A percentile compares a stretch with the other conserved stretches of the same genome.
These are phyloP conservation scores for Tetrahymena thermophila DNA, from an alignment of 73 alveolate species.

Conservation along the genomic window DNA sequence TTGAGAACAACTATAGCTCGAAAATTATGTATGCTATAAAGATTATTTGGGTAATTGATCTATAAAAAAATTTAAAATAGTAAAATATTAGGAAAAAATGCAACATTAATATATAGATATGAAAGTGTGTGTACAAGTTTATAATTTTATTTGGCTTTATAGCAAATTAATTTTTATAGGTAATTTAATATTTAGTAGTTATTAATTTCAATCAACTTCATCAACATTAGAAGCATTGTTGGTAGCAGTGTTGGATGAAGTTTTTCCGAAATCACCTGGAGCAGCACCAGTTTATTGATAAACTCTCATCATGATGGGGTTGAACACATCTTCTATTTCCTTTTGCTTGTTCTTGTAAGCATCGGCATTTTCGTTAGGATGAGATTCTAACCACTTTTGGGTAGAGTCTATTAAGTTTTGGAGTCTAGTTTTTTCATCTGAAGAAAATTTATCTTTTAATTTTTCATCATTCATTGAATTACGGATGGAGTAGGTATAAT, in stretches of 20 bases:
- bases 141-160: no score
- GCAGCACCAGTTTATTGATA: conserved; percentile 87
- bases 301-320: conserved; percentile 87
- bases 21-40: no score
- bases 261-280: conserved; percentile 43
- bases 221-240: neutral
- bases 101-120: no score
- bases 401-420: conserved; percentile 42
- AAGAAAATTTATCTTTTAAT: conserved; percentile 54
- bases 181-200: neutral
- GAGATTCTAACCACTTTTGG: conserved; percentile 53
- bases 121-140: no score
- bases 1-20: no score
- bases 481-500: conserved; percentile 83
- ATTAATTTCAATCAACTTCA: neutral
- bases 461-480: conserved; percentile 86
- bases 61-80: no score
- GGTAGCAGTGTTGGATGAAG: neutral
- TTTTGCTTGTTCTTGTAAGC: conserved; percentile 75
- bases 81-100: no score
- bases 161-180: no score
- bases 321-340: conserved; percentile 71
- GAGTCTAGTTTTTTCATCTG: conserved; percentile 42
- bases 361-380: conserved; percentile 55
- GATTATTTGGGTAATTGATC: no score